Evolutionary conservation across 805 yeast genomes (phyloP).

Genomic region (Saccharomycopsis amapae): DNA sequence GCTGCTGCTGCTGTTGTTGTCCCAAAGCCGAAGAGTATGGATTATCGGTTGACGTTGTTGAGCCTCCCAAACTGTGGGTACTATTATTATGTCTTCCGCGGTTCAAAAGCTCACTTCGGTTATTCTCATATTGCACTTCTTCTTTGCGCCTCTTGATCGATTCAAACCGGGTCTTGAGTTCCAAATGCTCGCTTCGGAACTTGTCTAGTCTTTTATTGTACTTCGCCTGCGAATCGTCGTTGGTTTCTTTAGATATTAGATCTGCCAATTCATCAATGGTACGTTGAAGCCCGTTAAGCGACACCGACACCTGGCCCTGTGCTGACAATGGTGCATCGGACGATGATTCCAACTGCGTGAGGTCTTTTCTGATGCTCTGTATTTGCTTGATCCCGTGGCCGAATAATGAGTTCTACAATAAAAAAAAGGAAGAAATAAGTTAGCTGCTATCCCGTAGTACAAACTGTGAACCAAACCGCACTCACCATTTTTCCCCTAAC

Average conservation of each 20-base stretch:
- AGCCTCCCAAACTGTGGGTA: constrained; percentile 1
- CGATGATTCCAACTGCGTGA: constrained; percentile 57
- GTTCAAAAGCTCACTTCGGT: constrained; percentile 40
- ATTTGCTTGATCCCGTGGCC: constrained; percentile 88
- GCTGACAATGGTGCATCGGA: constrained; percentile 66
- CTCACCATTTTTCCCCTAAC: too few species aligned
- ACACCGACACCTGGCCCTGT: constrained; percentile 60
- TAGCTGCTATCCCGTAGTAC: too few species aligned
- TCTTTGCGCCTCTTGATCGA: constrained; percentile 31
- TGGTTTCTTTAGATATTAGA: constrained; percentile 51
- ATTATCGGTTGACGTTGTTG: constrained; percentile 32
- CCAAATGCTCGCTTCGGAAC: constrained; percentile 38
- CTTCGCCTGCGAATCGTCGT: constrained; percentile 47
- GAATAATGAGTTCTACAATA: constrained; percentile 73
- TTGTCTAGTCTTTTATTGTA: constrained; percentile 53
- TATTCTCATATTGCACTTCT: constrained; percentile 32
- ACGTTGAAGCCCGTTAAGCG: constrained; percentile 65
- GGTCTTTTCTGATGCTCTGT: constrained; percentile 60
- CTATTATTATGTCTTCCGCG: constrained; percentile 27
- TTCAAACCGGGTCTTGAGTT: constrained; percentile 29
- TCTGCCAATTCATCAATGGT: constrained; percentile 65
- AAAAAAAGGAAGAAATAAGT: too few species aligned
- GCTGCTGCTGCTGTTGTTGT: constrained; percentile 22
- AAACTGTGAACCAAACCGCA: too few species aligned
- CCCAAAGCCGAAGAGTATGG: constrained; percentile 44